Percentiles rank a stretch among this genome's conserved stretches.
Conservation (phyloP, 352 stramenopile species). For the Pelagophyceae sp. region DNA sequence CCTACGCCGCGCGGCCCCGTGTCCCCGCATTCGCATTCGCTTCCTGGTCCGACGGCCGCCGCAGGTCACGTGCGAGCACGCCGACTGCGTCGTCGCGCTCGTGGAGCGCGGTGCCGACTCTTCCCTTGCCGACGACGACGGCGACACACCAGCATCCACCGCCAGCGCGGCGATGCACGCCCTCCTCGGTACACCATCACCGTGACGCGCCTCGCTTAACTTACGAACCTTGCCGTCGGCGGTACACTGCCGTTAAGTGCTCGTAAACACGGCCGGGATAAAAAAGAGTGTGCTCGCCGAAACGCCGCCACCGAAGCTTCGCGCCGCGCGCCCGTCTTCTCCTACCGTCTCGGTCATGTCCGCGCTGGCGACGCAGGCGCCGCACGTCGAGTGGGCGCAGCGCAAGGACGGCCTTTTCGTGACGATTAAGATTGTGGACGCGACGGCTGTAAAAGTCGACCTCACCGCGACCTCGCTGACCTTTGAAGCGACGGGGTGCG, state of each 20-base stretch:
- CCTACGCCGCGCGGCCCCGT: no score
- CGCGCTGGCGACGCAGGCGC: not conserved
- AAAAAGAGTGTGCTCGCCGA: no score
- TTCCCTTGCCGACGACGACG: not conserved
- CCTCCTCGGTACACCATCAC: no score
- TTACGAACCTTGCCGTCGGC: no score
- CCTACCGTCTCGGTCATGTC: not conserved
- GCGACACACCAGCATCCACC: not conserved
- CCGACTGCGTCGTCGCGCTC: not conserved
- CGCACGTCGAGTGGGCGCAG: constrained; percentile 1
- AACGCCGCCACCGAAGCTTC: no score
- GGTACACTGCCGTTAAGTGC: no score
- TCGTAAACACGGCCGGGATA: no score
- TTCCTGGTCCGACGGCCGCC: no score
- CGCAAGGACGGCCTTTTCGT: constrained; percentile 14
- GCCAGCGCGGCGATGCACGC: no score
- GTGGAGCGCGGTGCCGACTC: not conserved
- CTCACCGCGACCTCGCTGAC: not conserved
- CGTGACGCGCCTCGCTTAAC: no score
- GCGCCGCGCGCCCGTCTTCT: no score
- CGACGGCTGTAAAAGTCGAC: not conserved
- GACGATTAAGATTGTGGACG: not conserved
- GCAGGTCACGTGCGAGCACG: not conserved
- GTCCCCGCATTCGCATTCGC: no score
- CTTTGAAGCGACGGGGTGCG: not conserved